Evolutionary conservation across 2,329 filamentous ascomycete species (phyloP), one percentile per base, ranked within the genome.

Genomic region (Coleophoma eucalyptorum): DNA sequence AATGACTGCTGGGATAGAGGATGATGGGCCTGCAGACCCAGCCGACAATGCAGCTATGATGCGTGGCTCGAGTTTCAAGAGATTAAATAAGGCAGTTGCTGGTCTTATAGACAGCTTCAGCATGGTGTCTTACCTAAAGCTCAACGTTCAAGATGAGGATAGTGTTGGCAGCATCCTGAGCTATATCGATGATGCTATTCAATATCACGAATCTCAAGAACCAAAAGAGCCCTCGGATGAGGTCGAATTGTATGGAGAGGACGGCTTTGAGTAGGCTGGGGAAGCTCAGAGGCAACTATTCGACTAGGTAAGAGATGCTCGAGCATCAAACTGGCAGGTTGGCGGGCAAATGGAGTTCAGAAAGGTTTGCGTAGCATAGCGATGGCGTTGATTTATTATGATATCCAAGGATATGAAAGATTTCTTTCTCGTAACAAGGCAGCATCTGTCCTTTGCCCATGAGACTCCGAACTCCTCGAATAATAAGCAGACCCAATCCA

Each of bases 31-130:
- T 42, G 76, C 79, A 42, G 78, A 80, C 51, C 70, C 71, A 50
- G 72, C 72, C 34, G 83, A 92, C 57, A 81, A 87, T 1, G 76
- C 80, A 51, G 81, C 86, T 54, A 80, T 96, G 52, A 88, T 96
- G 87, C 86, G 80, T 47, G 92, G 93, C 3, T 78, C 82, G 1
- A 89, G 89, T 16, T 97, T 96, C 69, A 81, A 89, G 54, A 80
- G 83, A 61, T 73, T 97, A 58, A 97, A 97, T 67, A 81, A 83
- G 54, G 93, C 93, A 0, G 93, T 99, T 5, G 94, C 89, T 1
- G 83, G 89, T 48, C 74, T 99, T 57, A 96, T 99, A 58, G 94
- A 97, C 68, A 94, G 90, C 69, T 99, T 97, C 72, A 96, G 91
- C 72, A 95, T 99, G 90, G 90, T 99, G 12, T 96, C 89, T 44